Base-by-base conservation (phyloP, 2,329 filamentous ascomycete species). In the Fusarium redolens region DNA sequence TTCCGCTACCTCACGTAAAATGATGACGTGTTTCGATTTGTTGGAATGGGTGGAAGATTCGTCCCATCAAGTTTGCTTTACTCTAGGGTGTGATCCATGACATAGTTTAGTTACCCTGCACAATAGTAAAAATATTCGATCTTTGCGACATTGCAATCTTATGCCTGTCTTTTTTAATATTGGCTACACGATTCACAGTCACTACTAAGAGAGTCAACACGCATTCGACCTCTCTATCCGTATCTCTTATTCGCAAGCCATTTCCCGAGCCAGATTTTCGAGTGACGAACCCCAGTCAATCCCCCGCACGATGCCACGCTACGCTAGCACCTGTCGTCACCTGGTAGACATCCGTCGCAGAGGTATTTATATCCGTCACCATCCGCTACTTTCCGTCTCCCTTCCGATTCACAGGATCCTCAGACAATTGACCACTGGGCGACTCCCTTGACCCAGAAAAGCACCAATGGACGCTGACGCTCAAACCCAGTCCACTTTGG, bases 1-100 rank as follows among this genome's bases (percentile, higher is more conserved):
- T 71, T 71, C 4, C 61, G 66, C 7, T 71, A 56, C 28, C 51
- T 65, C 18, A 65, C 62, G 4, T 38, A 44, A 7, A 0, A 20
- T 12, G 4, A 7, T 31, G 2, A 3, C 18, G 3, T 47, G 18
- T 30, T 58, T 9, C 3, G 13, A 47, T 4, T n/a, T 13, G 12
- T 5, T 45, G 40, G 28, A 20, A n/a, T 17, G 17, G 17, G 3
- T n/a, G 13, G 11, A 10, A 5, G 15, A 20, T 11, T 22, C 20
- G 28, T 20, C 22, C 28, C 0, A 28, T 20, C 0, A 20, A 3
- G n/a, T 37, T 28, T 9, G 17, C 6, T 7, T 28, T 22, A 12
- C 7, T 2, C 18, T 7, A 20, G 2, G 15, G 4, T 22, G 5
- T 22, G 7, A 18, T 30, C 15, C 14, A 38, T 30, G 3, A 1